A percentile compares a stretch with the other conserved stretches of the same genome.
Evolutionary conservation across 2,329 filamentous ascomycete genomes (phyloP).

Genomic region (Scedosporium apiospermum): DNA sequence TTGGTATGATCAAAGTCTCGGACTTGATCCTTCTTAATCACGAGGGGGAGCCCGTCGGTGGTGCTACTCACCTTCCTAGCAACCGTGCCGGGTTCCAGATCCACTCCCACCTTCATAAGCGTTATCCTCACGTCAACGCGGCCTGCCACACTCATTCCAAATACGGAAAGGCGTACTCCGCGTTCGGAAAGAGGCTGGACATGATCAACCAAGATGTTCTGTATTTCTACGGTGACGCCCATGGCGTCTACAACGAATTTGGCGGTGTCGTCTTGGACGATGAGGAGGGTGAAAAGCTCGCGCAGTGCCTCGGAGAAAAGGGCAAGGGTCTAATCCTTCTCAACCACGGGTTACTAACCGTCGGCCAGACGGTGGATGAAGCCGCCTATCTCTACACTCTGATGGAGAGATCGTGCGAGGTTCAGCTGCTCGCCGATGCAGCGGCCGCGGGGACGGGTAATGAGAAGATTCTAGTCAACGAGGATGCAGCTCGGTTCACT

Average conservation of each 20-base stretch:
- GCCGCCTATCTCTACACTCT: slow-evolving; percentile 59
- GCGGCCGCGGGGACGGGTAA: slow-evolving; percentile 27
- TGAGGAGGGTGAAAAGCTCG: slow-evolving; percentile 54
- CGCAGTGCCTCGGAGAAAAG: slow-evolving; percentile 44
- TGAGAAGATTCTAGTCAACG: slow-evolving; percentile 25
- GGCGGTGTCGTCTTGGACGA: slow-evolving; percentile 42
- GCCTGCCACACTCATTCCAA: slow-evolving; percentile 58
- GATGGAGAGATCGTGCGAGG: slow-evolving; percentile 57
- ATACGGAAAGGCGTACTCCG: slow-evolving; percentile 56
- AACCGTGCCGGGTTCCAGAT: slow-evolving; percentile 63
- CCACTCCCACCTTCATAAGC: slow-evolving; percentile 55
- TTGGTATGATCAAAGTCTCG: slow-evolving; percentile 51
- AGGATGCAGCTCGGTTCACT: slow-evolving; percentile 29
- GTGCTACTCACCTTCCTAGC: slow-evolving; percentile 42
- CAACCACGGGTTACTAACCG: slow-evolving; percentile 62
- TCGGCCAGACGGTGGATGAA: slow-evolving; percentile 60
- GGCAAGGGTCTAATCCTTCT: slow-evolving; percentile 54
- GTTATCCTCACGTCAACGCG: slow-evolving; percentile 52
- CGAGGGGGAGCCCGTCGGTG: slow-evolving; percentile 49
- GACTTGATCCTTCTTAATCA: slow-evolving; percentile 59
- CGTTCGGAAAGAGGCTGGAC: slow-evolving; percentile 51
- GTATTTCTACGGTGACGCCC: slow-evolving; percentile 47
- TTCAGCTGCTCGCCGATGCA: slow-evolving; percentile 58
- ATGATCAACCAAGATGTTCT: slow-evolving; percentile 60
- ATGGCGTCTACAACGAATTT: slow-evolving; percentile 51